A percentile compares a stretch with the other conserved stretches of the same genome.
These are phyloP conservation scores for Monosporascus ibericus DNA, from an alignment of 2,329 filamentous ascomycete species.

Conservation along the genomic window DNA sequence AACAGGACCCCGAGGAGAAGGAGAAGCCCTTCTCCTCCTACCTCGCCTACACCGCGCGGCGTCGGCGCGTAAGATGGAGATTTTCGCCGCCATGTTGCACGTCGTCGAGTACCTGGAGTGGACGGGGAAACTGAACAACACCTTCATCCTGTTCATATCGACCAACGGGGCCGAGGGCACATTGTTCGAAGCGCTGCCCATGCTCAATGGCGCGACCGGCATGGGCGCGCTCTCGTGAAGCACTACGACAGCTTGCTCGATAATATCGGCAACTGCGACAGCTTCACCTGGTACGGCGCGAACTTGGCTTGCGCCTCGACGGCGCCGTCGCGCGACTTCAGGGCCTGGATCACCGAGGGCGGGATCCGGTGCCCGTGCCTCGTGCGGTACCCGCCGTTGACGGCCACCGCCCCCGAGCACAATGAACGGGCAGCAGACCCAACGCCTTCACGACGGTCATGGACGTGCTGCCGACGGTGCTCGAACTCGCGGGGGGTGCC, in stretches of 20 bases:
- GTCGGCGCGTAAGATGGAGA: too few relatives aligned
- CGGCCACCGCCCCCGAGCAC: neutral
- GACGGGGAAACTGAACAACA: too few relatives aligned
- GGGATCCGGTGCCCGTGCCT: constrained; percentile 20
- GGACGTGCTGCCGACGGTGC: constrained; percentile 43
- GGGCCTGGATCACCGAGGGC: constrained; percentile 37
- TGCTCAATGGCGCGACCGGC: constrained; percentile 9
- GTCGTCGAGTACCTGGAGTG: too few relatives aligned
- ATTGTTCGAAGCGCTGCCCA: constrained; percentile 13
- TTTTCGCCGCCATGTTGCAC: too few relatives aligned
- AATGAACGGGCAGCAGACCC: constrained; percentile 20
- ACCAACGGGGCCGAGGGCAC: constrained; percentile 36
- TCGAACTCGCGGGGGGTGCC: constrained; percentile 37
- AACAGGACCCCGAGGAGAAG: too few relatives aligned
- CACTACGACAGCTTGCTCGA: constrained; percentile 52
- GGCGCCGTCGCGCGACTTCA: constrained; percentile 21
- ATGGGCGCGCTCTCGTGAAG: constrained; percentile 29
- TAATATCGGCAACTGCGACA: constrained; percentile 40
- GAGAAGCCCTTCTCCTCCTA: too few relatives aligned
- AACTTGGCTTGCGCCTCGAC: constrained; percentile 8
- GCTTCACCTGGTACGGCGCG: too few relatives aligned
- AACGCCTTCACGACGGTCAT: constrained; percentile 47
- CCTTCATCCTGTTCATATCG: constrained; percentile 28
- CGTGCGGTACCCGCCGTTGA: constrained; percentile 8
- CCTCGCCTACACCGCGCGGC: too few relatives aligned